These are phyloP conservation scores for Tuctoria greenei DNA, from an alignment of 176 grass and related monocot genomes.

Conservation along the genomic window DNA sequence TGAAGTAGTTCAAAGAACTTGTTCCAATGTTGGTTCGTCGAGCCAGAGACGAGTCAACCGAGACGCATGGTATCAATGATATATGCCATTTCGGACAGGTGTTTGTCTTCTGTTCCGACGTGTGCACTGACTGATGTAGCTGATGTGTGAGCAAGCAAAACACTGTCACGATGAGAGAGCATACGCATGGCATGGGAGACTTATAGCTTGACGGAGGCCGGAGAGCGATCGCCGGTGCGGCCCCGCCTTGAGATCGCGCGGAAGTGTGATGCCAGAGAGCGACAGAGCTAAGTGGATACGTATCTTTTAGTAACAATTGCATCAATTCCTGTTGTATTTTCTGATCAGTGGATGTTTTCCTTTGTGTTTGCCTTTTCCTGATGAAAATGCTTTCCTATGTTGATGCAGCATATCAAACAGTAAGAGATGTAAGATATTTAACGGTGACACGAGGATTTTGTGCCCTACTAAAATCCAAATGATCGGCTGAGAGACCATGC, in stretches of 20 bases:
- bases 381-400: no score
- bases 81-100: conserved; percentile 30
- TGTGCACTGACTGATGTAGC: conserved; percentile 19
- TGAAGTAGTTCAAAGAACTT: no score
- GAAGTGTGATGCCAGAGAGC: no score
- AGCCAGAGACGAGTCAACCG: not conserved
- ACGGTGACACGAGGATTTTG: not conserved
- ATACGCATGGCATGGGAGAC: conserved; percentile 11
- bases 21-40: not conserved
- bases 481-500: not conserved
- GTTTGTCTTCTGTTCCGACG: not conserved
- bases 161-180: conserved; percentile 3
- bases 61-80: conserved; percentile 39
- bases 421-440: not conserved
- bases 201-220: conserved; percentile 19
- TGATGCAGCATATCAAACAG: no score
- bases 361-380: no score
- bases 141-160: conserved; percentile 34
- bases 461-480: conserved; percentile 4
- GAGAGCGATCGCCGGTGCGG: conserved; percentile 52
- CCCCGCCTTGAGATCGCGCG: conserved; percentile 32
- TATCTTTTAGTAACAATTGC: no score
- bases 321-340: no score
- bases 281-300: no score
- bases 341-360: no score